Conservation (phyloP, 1,284 basidiomycete genomes). For the Ustilago crameri region DNA sequence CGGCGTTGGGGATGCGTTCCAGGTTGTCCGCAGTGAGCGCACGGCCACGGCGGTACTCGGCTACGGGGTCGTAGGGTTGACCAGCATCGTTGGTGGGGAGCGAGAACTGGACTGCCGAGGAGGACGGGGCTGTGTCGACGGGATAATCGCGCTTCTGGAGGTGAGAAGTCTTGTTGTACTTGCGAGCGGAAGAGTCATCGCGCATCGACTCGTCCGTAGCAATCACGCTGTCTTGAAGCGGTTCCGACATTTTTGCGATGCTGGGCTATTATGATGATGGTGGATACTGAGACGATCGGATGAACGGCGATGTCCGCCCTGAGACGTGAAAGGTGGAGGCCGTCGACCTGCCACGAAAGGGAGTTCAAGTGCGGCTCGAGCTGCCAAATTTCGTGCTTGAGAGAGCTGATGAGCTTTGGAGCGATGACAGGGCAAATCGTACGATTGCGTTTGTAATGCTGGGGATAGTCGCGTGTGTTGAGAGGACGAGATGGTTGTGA, state of each 20-base stretch:
- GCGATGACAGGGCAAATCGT: no score
- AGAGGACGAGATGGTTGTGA: no score
- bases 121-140: conserved; percentile 7
- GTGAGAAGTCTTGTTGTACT: conserved; percentile 52
- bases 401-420: no score
- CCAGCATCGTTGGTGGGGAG: conserved; percentile 16
- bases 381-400: no score
- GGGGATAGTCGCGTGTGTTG: no score
- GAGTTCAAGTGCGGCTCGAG: no score
- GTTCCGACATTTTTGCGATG: conserved; percentile 16
- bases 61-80: conserved; percentile 39
- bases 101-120: conserved; percentile 12
- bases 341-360: no score
- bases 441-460: no score
- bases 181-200: conserved; percentile 50
- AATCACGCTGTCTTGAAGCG: conserved; percentile 25
- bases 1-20: conserved; percentile 64
- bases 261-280: neutral
- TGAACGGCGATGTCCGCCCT: neutral
- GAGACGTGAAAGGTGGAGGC: neutral
- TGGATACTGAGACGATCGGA: neutral
- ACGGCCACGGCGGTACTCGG: conserved; percentile 45
- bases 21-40: conserved; percentile 64
- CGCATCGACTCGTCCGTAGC: conserved; percentile 42
- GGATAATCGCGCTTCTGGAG: conserved; percentile 26